Evolutionary conservation across 2,329 filamentous ascomycete species (phyloP), one percentile per base, ranked within the genome.

Genomic region (Fusarium mexicanum): DNA sequence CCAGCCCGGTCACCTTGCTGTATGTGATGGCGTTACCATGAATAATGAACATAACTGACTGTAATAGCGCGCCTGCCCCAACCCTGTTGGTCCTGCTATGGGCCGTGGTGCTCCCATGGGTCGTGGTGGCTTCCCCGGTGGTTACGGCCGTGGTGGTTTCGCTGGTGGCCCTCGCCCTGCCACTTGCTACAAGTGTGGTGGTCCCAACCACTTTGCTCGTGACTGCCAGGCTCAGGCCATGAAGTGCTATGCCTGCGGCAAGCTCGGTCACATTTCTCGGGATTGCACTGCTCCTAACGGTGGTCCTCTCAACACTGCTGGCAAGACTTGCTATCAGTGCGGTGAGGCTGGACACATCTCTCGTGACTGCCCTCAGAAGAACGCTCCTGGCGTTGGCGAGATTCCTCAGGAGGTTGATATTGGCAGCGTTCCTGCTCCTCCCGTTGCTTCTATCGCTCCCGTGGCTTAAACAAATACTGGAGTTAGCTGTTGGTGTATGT

Each of bases 251-350:
- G 95, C 95, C 76, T 98, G 95, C 82, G 95, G 95, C 83, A 98
- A 98, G 87, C 91, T 97, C 77, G 94, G 94, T 59, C 95, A 98
- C 86, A 98, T 98, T 84, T 97, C 94, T 17, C 87, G 89, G 79
- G 96, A 99, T 85, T 99, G 96, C 89, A 98, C 95, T 53, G 94
- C 96, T 71, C 96, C 96, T 74, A 98, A 98, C 84, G 96, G 96
- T 65, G 96, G 96, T 31, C 95, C 96, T 53, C 89, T 98, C 77
- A 98, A 96, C 90, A 97, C 94, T 74, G 94, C 94, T 73, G 96
- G 96, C 81, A 99, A 98, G 91, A 98, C 95, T 75, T 99, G 96
- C 91, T 99, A 99, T 88, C 93, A 95, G 84, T 99, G 96, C 83
- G 94, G 96, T 76, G 94, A 98, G 87, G 91, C 95, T 67, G 96